Percentiles rank a stretch among this genome's conserved stretches.
Evolutionary conservation across 139 green algal species (phyloP).

Genomic region (Chlamydomonas eustigma): DNA sequence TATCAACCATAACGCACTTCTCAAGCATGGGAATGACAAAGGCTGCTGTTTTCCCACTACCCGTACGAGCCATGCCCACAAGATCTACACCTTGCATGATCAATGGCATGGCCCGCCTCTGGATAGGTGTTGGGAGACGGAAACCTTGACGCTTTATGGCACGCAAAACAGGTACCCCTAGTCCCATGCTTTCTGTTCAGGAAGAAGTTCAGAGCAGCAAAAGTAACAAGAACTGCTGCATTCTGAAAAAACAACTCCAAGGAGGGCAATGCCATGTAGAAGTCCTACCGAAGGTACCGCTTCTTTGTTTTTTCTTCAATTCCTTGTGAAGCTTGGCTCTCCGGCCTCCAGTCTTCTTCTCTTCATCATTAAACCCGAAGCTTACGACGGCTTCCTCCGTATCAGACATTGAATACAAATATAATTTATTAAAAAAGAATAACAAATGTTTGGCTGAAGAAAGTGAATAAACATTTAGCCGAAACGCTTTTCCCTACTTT

Average conservation of each 20-base stretch:
- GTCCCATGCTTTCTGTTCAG: conserved; percentile 77
- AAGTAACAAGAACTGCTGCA: not conserved
- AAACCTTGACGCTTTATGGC: conserved; percentile 90
- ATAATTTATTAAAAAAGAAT: too few relatives aligned
- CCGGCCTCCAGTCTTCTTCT: conserved; percentile 11
- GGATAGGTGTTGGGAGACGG: conserved; percentile 93
- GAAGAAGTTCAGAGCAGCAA: conserved; percentile 3
- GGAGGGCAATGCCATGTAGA: not conserved
- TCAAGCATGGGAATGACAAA: conserved; percentile 93
- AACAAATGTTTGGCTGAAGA: too few relatives aligned
- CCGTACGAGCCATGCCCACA: conserved; percentile 91
- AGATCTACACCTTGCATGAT: conserved; percentile 76
- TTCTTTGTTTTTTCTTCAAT: conserved; percentile 32
- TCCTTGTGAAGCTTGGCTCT: conserved; percentile 24
- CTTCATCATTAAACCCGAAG: conserved; percentile 8
- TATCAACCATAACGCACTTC: conserved; percentile 44
- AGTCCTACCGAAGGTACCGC: conserved; percentile 29
- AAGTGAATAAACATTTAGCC: too few relatives aligned
- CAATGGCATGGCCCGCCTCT: conserved; percentile 83
- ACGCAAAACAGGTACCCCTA: conserved; percentile 61
- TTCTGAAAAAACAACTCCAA: not conserved
- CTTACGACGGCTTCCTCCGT: not conserved
- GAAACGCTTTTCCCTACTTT: too few relatives aligned
- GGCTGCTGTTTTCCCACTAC: conserved; percentile 94
- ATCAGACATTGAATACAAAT: too few relatives aligned